These are phyloP conservation scores for Cytospora paraplurivora DNA, from an alignment of 2,329 filamentous ascomycete species.

Conservation along the genomic window DNA sequence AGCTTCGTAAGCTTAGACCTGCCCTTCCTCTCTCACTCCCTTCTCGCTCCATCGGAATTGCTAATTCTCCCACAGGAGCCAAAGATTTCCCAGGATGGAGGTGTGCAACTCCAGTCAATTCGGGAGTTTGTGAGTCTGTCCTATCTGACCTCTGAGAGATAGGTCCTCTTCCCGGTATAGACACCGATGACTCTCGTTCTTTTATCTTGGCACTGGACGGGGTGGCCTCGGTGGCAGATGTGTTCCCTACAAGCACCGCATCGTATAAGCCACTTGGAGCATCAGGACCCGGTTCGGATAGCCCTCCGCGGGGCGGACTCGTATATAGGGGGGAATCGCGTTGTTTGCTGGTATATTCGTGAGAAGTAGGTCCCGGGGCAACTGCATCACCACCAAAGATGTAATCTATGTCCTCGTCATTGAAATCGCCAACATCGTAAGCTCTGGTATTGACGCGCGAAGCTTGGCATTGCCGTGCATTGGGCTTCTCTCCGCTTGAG, in stretches of 20 bases:
- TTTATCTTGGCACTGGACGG: not conserved
- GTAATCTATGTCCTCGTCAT: not conserved
- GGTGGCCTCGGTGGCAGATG: not conserved
- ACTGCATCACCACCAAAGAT: not conserved
- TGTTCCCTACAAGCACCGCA: not conserved
- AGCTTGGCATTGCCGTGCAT: not conserved
- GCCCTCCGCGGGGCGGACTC: not conserved
- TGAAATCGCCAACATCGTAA: not conserved
- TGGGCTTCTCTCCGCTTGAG: not conserved
- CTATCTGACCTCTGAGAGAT: not conserved
- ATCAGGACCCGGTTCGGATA: not conserved
- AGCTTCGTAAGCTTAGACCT: not conserved
- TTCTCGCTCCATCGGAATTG: not conserved
- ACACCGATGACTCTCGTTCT: not conserved
- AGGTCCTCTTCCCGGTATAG: not conserved
- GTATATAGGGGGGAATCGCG: not conserved
- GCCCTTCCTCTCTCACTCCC: not conserved
- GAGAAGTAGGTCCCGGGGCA: not conserved
- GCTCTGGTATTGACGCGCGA: not conserved
- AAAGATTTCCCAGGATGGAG: not conserved
- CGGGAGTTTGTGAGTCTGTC: not conserved
- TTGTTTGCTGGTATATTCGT: not conserved
- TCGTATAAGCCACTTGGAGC: not conserved
- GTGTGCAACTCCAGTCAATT: not conserved
- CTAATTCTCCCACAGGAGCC: not conserved